Evolutionary conservation across 768 basidiomycete genomes (phyloP).

Genomic region (Pleurotus salmoneostramineus): DNA sequence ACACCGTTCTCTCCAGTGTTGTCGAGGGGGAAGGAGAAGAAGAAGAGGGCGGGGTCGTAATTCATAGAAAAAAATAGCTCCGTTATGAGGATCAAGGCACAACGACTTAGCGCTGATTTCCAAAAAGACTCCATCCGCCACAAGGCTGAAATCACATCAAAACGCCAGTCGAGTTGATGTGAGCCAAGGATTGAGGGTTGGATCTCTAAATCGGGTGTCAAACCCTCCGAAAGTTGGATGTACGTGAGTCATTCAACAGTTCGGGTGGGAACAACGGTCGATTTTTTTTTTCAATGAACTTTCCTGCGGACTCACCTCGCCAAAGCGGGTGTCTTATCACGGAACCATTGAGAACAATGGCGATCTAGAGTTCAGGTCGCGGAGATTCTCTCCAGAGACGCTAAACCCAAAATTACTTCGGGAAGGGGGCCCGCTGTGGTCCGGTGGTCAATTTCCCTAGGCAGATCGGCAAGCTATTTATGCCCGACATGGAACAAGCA

Average conservation of each 20-base stretch:
- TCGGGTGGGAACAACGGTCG: neutral
- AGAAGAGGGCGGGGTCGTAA: neutral
- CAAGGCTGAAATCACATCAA: constrained; percentile 8
- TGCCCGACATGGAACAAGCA: neutral
- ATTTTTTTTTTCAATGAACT: neutral
- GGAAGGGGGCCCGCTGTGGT: neutral
- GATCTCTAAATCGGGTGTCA: neutral
- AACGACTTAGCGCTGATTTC: neutral
- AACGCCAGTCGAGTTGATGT: neutral
- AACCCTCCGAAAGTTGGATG: neutral
- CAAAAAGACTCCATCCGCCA: constrained; percentile 1
- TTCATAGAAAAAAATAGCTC: neutral
- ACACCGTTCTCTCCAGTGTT: neutral
- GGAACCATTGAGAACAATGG: neutral
- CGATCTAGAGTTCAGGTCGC: neutral
- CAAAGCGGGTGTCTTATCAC: neutral
- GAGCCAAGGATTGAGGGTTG: neutral
- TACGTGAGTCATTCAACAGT: neutral
- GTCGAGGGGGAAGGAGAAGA: neutral
- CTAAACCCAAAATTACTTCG: neutral
- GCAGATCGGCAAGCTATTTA: neutral
- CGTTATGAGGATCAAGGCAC: constrained; percentile 4
- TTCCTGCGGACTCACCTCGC: neutral
- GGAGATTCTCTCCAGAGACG: neutral
- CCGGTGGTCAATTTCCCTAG: neutral